These are phyloP conservation scores for Luffa aegyptiaca DNA, from an alignment of 306 rosid genomes.

Conservation along the genomic window DNA sequence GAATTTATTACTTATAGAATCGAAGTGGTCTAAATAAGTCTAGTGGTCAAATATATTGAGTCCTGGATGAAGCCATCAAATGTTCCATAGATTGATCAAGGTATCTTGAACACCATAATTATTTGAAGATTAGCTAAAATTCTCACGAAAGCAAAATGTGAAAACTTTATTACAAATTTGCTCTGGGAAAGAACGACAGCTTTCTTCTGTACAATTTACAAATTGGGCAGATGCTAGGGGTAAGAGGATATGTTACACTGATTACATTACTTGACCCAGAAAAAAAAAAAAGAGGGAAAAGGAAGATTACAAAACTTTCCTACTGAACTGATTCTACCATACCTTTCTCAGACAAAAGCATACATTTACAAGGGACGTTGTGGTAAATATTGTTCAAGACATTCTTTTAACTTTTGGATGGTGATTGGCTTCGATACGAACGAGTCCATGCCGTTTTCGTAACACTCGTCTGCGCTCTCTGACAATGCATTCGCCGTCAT, in stretches of 20 bases:
- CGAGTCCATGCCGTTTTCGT: slow-evolving; percentile 78
- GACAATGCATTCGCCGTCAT: slow-evolving; percentile 83
- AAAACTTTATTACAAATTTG: slow-evolving; percentile 6
- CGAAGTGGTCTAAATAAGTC: background rate
- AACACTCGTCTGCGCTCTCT: slow-evolving; percentile 89
- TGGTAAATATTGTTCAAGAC: slow-evolving; percentile 43
- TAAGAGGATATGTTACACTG: slow-evolving; percentile 7
- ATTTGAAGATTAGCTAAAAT: background rate
- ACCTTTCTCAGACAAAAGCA: slow-evolving; percentile 6
- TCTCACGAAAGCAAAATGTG: slow-evolving; percentile 6
- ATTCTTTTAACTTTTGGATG: slow-evolving; percentile 55
- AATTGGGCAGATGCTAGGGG: slow-evolving; percentile 1
- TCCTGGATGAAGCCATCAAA: too few species aligned
- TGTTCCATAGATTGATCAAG: too few species aligned
- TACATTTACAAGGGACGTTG: slow-evolving; percentile 41
- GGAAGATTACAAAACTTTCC: slow-evolving; percentile 12
- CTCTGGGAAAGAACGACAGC: background rate
- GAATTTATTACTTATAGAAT: background rate
- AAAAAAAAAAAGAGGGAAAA: background rate
- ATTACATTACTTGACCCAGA: slow-evolving; percentile 5
- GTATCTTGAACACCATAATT: too few species aligned
- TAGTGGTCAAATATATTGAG: too few species aligned
- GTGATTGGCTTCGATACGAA: slow-evolving; percentile 81
- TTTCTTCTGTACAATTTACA: slow-evolving; percentile 34
- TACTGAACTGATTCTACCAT: background rate